Base-by-base conservation (phyloP, 2,329 filamentous ascomycete species). In the Xylariaceae sp. region DNA sequence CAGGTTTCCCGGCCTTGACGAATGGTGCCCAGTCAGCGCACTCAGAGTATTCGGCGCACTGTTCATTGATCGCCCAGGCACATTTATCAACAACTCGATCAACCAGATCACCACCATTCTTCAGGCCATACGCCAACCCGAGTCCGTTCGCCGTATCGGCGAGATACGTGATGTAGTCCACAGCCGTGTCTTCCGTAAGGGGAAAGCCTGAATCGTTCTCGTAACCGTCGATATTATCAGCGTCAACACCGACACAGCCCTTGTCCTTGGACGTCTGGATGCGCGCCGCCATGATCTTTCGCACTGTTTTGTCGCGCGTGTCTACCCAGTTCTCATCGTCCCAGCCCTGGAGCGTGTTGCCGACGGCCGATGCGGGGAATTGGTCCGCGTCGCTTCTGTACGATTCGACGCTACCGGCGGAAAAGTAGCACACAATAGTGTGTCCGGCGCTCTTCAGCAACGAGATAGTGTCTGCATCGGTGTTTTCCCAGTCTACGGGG, bases 401-500 rank as follows among this genome's bases (percentile, higher is more conserved):
- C 41, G 79, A 61, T 64, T 89, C 85, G 55, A 76, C 86, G 6
- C 79, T 83, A 1, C 85, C 85, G 0, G 82, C 83, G 41, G 80
- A 84, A 67, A 88, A 88, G 66, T 89, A 89, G 69, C 85, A 89
- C 47, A 88, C 82, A 43, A 87, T 47, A 3, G 44, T 47, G 38
- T 54, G 52, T 1, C 52, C 49, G 1, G 49, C 49, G 19, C 27
- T 20, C 40, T 23, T 36, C 10, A 53, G 50, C 21, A 34, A 39
- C 6, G 34, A 23, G 27, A 49, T 49, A 2, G 45, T 47, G 21
- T 23, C 22, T 6, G 37, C 33, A 2, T 43, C 27, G 12, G 49
- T 54, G 49, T 54, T 45, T 37, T 52, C 48, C 6, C 49, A 49
- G 29, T 54, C 51, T 6, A 49, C 49, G 19, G 39, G 37, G 48